These are phyloP conservation scores for Carex parvula DNA, from an alignment of 176 grass and related monocot genomes.

Conservation along the genomic window DNA sequence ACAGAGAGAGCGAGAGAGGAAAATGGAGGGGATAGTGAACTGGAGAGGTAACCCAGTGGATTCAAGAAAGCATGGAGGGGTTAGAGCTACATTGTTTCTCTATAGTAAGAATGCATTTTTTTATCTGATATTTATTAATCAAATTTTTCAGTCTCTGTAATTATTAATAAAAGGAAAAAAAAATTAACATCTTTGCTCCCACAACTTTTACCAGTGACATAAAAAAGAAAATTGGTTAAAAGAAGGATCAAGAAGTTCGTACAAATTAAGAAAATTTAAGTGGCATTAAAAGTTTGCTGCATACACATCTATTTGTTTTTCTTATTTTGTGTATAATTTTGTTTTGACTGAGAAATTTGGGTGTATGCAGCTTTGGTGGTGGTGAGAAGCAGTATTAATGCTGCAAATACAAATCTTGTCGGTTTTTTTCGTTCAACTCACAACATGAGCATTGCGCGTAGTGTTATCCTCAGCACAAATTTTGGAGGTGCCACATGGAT, in stretches of 20 bases:
- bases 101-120: slow-evolving; percentile 40
- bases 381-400: slow-evolving; percentile 24
- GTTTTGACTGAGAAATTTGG: background rate
- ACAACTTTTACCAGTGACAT: background rate
- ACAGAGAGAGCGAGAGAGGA: background rate
- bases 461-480: slow-evolving; percentile 17
- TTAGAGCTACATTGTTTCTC: slow-evolving; percentile 53
- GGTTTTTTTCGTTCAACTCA: slow-evolving; percentile 18
- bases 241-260: background rate
- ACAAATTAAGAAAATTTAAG: background rate
- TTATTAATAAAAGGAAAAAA: no score
- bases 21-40: slow-evolving; percentile 36
- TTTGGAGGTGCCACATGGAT: slow-evolving; percentile 8
- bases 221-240: background rate
- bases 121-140: background rate
- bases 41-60: slow-evolving; percentile 58
- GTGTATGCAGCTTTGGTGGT: slow-evolving; percentile 19
- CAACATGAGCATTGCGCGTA: slow-evolving; percentile 20
- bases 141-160: no score
- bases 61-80: slow-evolving; percentile 51
- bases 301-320: background rate
- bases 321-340: background rate
- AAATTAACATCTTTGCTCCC: no score
- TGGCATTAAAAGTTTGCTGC: background rate
- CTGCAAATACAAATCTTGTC: slow-evolving; percentile 20